phyloP scores from a whole-genome alignment of 768 basidiomycete genomes.

The Naganishia friedmannii region DNA sequence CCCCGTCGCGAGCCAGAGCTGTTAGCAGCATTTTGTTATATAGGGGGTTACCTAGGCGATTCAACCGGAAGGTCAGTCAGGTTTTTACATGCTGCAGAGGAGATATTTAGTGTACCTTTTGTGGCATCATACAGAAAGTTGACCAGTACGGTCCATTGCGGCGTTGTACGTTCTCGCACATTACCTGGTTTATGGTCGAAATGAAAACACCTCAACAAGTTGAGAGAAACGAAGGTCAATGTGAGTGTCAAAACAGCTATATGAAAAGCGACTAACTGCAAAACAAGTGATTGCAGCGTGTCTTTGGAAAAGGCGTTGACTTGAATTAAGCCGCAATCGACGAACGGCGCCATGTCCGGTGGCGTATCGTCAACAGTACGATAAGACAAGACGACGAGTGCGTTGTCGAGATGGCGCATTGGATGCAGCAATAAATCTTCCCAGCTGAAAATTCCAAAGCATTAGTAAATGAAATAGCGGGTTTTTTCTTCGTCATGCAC shows the following conservation, averaged over 20 bases:
- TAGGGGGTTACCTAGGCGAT: slow-evolving; percentile 34
- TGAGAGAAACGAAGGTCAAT: too few relatives aligned
- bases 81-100: too few relatives aligned
- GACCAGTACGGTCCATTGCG: slow-evolving; percentile 25
- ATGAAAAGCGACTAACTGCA: slow-evolving; percentile 10
- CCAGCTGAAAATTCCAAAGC: slow-evolving; percentile 12
- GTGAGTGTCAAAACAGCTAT: too few relatives aligned
- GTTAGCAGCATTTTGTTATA: slow-evolving; percentile 30
- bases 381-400: slow-evolving; percentile 34
- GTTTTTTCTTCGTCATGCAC: not conserved
- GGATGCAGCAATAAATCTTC: slow-evolving; percentile 21
- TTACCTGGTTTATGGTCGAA: slow-evolving; percentile 11
- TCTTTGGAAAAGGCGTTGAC: slow-evolving; percentile 4
- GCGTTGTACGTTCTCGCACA: slow-evolving; percentile 9
- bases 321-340: not conserved
- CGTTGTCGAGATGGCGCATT: slow-evolving; percentile 31
- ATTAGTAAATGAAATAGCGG: too few relatives aligned
- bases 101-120: too few relatives aligned
- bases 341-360: slow-evolving; percentile 24
- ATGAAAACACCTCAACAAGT: slow-evolving; percentile 31
- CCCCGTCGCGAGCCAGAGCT: slow-evolving; percentile 16
- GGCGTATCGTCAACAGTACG: slow-evolving; percentile 28
- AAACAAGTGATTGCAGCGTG: slow-evolving; percentile 7
- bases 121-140: slow-evolving; percentile 36
- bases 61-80: too few relatives aligned